These are phyloP conservation scores for Exophiala alcalophila DNA, from an alignment of 2,329 filamentous ascomycete genomes.

Conservation along the genomic window DNA sequence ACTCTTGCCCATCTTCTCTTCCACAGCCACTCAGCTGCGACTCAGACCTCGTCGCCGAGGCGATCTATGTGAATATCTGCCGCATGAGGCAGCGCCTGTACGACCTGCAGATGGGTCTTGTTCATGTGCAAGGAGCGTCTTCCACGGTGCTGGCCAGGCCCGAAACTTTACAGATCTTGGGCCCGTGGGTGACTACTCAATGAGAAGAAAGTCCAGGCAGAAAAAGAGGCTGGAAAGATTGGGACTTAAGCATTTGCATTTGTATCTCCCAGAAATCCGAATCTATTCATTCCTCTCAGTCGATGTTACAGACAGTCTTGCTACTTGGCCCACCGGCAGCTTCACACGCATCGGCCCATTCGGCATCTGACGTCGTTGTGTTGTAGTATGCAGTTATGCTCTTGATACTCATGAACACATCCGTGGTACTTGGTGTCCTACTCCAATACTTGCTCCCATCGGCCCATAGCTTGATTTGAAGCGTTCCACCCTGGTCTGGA, in stretches of 20 bases:
- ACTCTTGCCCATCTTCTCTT: too few species aligned
- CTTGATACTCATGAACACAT: constrained; percentile 30
- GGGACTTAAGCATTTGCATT: neutral
- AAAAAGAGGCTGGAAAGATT: neutral
- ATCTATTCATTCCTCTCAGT: neutral
- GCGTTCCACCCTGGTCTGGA: constrained; percentile 27
- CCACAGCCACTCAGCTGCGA: too few species aligned
- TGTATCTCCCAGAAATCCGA: neutral
- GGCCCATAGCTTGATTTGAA: constrained; percentile 35
- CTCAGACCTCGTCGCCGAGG: too few species aligned
- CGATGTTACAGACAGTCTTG: constrained; percentile 26
- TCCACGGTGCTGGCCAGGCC: neutral
- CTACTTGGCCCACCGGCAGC: constrained; percentile 30
- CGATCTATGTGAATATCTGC: too few species aligned
- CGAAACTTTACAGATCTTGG: too few species aligned
- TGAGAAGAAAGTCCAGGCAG: neutral
- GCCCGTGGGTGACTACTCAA: neutral
- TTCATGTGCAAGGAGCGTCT: too few species aligned
- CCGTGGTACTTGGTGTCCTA: constrained; percentile 31
- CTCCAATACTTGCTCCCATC: constrained; percentile 33
- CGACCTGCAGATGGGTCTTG: too few species aligned
- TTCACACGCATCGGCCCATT: constrained; percentile 19
- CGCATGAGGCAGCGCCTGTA: too few species aligned
- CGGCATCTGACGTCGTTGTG: constrained; percentile 22
- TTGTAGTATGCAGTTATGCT: constrained; percentile 33